A percentile compares a stretch with the other conserved stretches of the same genome.
phyloP scores from a whole-genome alignment of 1,284 basidiomycete species.

The Peniophora sp. region DNA sequence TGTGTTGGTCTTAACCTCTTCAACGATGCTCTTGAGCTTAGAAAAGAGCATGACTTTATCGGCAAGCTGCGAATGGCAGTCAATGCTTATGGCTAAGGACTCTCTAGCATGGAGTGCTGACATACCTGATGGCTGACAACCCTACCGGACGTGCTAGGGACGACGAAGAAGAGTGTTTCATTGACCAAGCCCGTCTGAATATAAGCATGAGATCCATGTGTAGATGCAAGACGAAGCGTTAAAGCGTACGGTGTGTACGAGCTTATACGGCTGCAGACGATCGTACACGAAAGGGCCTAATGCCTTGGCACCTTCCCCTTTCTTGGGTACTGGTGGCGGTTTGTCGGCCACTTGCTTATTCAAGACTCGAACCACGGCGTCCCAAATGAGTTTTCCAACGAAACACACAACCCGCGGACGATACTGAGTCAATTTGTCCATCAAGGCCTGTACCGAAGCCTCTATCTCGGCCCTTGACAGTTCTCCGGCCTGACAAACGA shows the following conservation, averaged over 20 bases:
- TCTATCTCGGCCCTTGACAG: conserved; percentile 46
- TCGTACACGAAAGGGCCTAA: not conserved
- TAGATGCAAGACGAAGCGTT: not conserved
- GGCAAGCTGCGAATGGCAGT: conserved; percentile 14
- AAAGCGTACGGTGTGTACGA: conserved; percentile 20
- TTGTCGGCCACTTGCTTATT: not conserved
- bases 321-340: not conserved
- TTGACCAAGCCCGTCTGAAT: conserved; percentile 3
- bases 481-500: conserved; percentile 41
- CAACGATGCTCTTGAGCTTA: not conserved
- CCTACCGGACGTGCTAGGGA: conserved; percentile 61
- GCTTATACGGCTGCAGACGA: conserved; percentile 44
- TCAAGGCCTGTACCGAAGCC: conserved; percentile 38
- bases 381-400: conserved; percentile 67
- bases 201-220: not conserved
- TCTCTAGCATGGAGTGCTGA: too few relatives aligned
- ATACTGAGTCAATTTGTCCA: conserved; percentile 46
- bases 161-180: conserved; percentile 59
- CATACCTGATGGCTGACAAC: conserved; percentile 54
- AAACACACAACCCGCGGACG: conserved; percentile 62
- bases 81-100: too few relatives aligned
- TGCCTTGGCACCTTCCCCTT: not conserved
- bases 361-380: conserved; percentile 34
- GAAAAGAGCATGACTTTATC: conserved; percentile 22
- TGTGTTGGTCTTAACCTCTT: not conserved